phyloP scores from a whole-genome alignment of 495 filamentous ascomycete genomes.

The Penicillium robsamsonii region DNA sequence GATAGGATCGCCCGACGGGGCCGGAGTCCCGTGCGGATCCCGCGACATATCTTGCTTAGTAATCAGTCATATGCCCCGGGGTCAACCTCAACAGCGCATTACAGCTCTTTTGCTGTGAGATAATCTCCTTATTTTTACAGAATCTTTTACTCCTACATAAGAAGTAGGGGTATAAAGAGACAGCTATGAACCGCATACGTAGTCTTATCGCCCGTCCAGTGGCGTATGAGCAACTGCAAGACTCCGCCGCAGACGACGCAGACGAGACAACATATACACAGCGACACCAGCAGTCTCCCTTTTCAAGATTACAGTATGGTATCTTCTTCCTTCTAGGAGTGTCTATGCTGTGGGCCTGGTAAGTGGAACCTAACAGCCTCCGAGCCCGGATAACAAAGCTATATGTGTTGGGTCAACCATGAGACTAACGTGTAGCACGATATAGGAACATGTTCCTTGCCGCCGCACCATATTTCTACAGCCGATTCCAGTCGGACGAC shows the following conservation, averaged over 20 bases:
- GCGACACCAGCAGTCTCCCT: slow-evolving; percentile 34
- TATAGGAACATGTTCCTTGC: slow-evolving; percentile 97
- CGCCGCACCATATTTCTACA: slow-evolving; percentile 87
- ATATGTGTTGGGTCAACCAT: slow-evolving; percentile 7
- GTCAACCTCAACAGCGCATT: neutral
- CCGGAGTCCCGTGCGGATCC: neutral
- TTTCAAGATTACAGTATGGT: slow-evolving; percentile 77
- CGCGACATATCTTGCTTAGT: slow-evolving; percentile 1
- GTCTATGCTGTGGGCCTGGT: slow-evolving; percentile 98
- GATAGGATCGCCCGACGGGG: neutral
- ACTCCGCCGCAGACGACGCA: slow-evolving; percentile 35
- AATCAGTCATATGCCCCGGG: neutral
- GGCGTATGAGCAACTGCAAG: slow-evolving; percentile 60
- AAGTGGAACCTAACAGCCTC: slow-evolving; percentile 31
- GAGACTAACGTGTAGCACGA: slow-evolving; percentile 1
- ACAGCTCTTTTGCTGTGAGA: neutral
- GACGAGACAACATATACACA: slow-evolving; percentile 18
- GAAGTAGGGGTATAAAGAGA: too few species aligned
- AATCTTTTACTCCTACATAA: neutral
- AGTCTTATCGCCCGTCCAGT: slow-evolving; percentile 45
- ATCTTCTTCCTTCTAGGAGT: slow-evolving; percentile 86
- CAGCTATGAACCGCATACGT: slow-evolving; percentile 47
- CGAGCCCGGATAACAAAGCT: neutral
- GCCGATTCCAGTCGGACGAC: slow-evolving; percentile 67
- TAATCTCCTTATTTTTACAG: neutral